phyloP scores from a whole-genome alignment of 1,139 yeast genomes.

The Taphrina populina region DNA sequence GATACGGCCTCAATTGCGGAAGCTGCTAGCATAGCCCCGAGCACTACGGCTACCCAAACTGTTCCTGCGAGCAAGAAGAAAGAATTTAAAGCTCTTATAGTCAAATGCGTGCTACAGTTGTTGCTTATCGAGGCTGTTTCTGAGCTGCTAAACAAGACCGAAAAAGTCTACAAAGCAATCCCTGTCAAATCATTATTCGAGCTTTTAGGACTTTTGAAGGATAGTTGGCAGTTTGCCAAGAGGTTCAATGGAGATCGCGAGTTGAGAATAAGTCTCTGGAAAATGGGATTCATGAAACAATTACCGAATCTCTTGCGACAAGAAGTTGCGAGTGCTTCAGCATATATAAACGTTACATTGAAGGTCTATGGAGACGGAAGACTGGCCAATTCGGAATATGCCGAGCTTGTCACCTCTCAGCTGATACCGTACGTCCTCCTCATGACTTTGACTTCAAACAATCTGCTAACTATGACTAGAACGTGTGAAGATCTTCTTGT shows the following conservation, averaged over 20 bases:
- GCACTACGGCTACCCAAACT: background rate
- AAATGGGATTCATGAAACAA: slow-evolving; percentile 79
- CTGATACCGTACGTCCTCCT: slow-evolving; percentile 54
- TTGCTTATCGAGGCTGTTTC: slow-evolving; percentile 83
- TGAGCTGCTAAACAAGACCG: slow-evolving; percentile 65
- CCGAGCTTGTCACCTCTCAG: slow-evolving; percentile 52
- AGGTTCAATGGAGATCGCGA: slow-evolving; percentile 86
- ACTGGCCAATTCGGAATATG: slow-evolving; percentile 47
- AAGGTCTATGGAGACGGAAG: slow-evolving; percentile 68
- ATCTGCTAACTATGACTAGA: slow-evolving; percentile 17
- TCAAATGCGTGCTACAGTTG: slow-evolving; percentile 86
- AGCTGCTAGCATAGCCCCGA: slow-evolving; percentile 33
- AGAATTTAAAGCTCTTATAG: slow-evolving; percentile 77
- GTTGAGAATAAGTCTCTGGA: slow-evolving; percentile 79
- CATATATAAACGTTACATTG: slow-evolving; percentile 76
- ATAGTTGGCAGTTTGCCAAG: slow-evolving; percentile 78
- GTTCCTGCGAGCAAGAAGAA: slow-evolving; percentile 44
- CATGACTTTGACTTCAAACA: background rate
- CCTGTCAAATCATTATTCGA: slow-evolving; percentile 64
- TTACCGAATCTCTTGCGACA: slow-evolving; percentile 88
- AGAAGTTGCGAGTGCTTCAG: slow-evolving; percentile 87
- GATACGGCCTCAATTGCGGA: slow-evolving; percentile 31
- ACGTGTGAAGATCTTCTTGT: slow-evolving; percentile 67
- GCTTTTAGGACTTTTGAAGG: slow-evolving; percentile 60
- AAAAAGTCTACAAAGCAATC: slow-evolving; percentile 63